Base-by-base conservation (phyloP, 345 rosid genomes). In the Pistacia vera region DNA sequence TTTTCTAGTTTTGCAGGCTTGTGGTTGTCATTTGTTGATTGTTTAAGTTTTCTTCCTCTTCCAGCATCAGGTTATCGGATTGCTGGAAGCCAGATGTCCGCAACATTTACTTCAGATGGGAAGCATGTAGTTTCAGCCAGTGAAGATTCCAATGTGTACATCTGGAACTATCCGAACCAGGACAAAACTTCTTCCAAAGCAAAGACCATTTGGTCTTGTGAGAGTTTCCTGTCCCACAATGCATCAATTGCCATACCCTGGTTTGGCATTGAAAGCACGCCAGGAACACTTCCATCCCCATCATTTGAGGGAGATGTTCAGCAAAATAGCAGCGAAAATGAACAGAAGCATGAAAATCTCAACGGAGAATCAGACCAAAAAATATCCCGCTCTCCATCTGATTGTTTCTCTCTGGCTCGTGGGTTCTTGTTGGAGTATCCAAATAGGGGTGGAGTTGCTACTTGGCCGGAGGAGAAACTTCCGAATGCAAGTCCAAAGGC, bases 391-490 rank as follows among this genome's bases (percentile, higher is more conserved):
- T 80, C 86, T 18, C 79, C 88, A 9, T 69, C 78, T 0, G 96
- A 91, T 66, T 86, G 89, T 75, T 86, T 88, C 78, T 81, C 96
- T 28, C 79, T 78, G 41, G 76, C 84, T 38, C 84, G 85, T 2
- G 85, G 83, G 7, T 84, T 88, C 70, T 74, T 87, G 20, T 65
- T 81, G 69, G 90, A 88, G 72, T 71, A 86, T 48, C 63, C 82
- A 71, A 81, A 82, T 2, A 87, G 80, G 78, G 93, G 46, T 41
- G 46, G 93, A 49, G 78, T 90, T 0, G 88, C 84, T 7, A 93
- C 97, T 14, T 93, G 97, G 98, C 98, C 98, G 0, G 97, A 90
- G 85, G 98, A 93, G 84, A 89, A 85, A 72, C 90, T 93, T 71
- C 81, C 86, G 0, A 81, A 64, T 63, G 76, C 89, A 30, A 82